phyloP scores from a whole-genome alignment of 164 flowering plant species.

The Pachysandra terminalis region DNA sequence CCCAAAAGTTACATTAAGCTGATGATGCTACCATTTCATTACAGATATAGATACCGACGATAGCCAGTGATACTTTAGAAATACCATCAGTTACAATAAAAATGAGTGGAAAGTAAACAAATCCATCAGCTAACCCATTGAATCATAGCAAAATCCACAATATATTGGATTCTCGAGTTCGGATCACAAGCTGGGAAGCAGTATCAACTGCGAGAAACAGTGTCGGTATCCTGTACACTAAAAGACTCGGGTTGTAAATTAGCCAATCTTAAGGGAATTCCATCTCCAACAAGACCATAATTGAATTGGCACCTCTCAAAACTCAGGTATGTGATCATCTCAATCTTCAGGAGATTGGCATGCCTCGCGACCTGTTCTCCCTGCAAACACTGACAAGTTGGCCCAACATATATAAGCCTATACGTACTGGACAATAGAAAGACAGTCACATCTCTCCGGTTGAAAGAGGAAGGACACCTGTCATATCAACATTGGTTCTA shows the following conservation, averaged over 20 bases:
- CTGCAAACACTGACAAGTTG: conserved; percentile 22
- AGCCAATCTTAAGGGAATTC: not conserved
- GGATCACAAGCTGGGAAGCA: no score
- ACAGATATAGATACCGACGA: not conserved
- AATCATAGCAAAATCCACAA: not conserved
- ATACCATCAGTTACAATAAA: no score
- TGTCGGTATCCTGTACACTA: not conserved
- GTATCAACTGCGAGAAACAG: not conserved
- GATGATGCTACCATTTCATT: not conserved
- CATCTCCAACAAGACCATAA: not conserved
- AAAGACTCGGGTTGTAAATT: not conserved
- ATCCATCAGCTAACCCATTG: not conserved
- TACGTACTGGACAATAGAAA: no score
- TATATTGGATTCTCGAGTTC: no score
- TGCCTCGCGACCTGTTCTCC: conserved; percentile 33
- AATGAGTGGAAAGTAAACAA: no score
- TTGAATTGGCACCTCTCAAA: not conserved
- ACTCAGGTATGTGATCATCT: conserved; percentile 31
- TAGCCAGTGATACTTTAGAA: not conserved
- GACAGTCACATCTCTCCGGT: not conserved
- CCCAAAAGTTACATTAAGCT: no score
- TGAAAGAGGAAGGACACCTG: conserved; percentile 23
- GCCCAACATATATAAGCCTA: not conserved
- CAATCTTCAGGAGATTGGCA: conserved; percentile 61
- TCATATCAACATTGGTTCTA: conserved; percentile 31